Evolutionary conservation across 768 basidiomycete genomes (phyloP), one percentile per base, ranked within the genome.

Genomic region (Suillus placidus): DNA sequence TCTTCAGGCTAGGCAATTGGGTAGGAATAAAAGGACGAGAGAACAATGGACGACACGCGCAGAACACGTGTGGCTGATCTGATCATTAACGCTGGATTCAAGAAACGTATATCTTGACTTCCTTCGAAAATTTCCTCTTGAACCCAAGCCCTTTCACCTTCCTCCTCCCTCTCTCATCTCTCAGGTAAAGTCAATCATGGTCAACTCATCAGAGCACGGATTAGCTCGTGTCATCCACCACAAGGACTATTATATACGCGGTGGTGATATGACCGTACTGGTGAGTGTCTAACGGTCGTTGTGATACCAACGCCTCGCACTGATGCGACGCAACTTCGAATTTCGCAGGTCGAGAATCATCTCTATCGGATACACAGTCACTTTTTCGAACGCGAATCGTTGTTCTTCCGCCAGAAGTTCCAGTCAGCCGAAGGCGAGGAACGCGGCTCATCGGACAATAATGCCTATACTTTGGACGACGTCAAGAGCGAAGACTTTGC

Each of bases 321-420:
- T 60, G 23, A 60, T 32, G 58, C 26, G 20, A 61, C n/a, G 16
- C 38, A 73, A 30, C 10, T 47, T n/a, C 62, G 52, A 30, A 10
- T 32, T 62, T 72, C 57, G 23, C 68, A 90, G 89, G 85, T 86
- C 18, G 86, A 88, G 57, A 81, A 87, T 63, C 74, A 79, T 5
- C 76, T 84, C 0, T 91, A 88, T 67, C 77, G 83, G 0, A 80
- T 91, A 0, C 88, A 90, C 65, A 80, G 84, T 1, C 86, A 84
- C 52, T 89, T 90, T 58, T 88, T 91, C 45, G 80, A 81, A n/a
- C 78, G 89, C 0, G 88, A 91, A 61, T 89, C 88, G 0, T 60
- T 74, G 0, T 80, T 76, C 37, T 88, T 89, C 72, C 73, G 72
- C 12, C 72, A 74, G 0, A 76, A 80, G 60, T 63, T 85, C 45